Evolutionary conservation across 2,329 filamentous ascomycete species (phyloP), one percentile per base, ranked within the genome.

Genomic region (Fusarium fracticaudum): DNA sequence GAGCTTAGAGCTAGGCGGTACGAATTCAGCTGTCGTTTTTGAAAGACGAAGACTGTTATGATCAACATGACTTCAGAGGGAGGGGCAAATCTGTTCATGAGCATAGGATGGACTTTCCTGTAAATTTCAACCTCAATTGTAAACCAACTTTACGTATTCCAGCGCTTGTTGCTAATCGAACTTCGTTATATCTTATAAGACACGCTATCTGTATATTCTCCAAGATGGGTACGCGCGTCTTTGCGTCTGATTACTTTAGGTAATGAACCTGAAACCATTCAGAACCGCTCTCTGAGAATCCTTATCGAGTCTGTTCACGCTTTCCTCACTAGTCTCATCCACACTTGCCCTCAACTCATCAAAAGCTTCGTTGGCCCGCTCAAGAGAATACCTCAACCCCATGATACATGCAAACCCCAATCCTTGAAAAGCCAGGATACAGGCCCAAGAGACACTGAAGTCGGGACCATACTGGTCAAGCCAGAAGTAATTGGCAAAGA

Each of bases 51-150:
- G 1, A 35, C 8, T 51, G 22, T 5, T 18, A 4, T 14, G 12
- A 26, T 26, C 31, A 37, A 26, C 18, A 20, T 11, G n/a, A 53
- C 17, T 35, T 24, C 2, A n/a, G 14, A 17, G 7, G 4, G 26
- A 2, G 4, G 29, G 3, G 4, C 20, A 31, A 12, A 5, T 50
- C 31, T 31, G 1, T 7, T n/a, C 5, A 17, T 48, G 5, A 8
- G 10, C 17, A 18, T 18, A 37, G 0, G 15, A 37, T 37, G 35
- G n/a, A 33, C 33, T 3, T 5, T 3, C 3, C 2, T 50, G 0
- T 3, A 12, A 3, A 22, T 22, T 50, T 18, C 10, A 50, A 22
- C 6, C 9, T 6, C 2, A 9, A 0, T 9, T 18, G 0, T 24
- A 17, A 3, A 9, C 8, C 15, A 6, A 5, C 8, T 7, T 33